Evolutionary conservation across 257 asterid species (phyloP), one percentile per base, ranked within the genome.

Genomic region (Nyctanthes arbortristis): DNA sequence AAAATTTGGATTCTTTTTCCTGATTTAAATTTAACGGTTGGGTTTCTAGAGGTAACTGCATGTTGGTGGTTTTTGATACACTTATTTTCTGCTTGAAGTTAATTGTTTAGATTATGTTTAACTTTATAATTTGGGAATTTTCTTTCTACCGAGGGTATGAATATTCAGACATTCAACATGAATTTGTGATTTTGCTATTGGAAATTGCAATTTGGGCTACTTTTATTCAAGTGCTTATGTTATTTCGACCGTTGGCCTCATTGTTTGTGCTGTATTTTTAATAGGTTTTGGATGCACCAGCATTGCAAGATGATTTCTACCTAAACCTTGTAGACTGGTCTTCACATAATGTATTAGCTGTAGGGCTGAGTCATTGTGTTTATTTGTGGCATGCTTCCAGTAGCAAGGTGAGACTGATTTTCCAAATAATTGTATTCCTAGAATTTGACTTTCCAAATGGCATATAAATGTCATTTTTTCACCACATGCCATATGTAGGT

Each of bases 241-340:
- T 3, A 28, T 67, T 49, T 40, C 58, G 61, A 36, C 27, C 58
- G 22, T 67, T 52, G 32, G 52, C 5, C 61, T 73, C 68, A 49
- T 62, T 68, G 43, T 1, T 47, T 25, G 13, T 28, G 25, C 25
- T 35, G n/a, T n/a, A n/a, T n/a, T 71, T 67, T 36, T n/a, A 25
- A 7, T 73, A 93, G 99, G 96, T 93, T 62, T 74, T 93, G 87
- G 99, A 93, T 68, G 99, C 99, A 37, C 99, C 99, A 0, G 95
- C 96, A 28, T 56, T 93, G 81, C 96, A 89, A 79, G 99, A 93
- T 66, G 99, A 93, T 76, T 93, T 91, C 73, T 93, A 93, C 81
- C 90, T 91, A 61, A 93, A 93, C 75, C 96, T 93, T 34, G 99
- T 93, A 3, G 99, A 93, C 52, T 93, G 99, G 99, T 88, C 99